Percentiles rank a stretch among this genome's conserved stretches.
phyloP scores from a whole-genome alignment of 345 rosid genomes.

The Pugionium dolabratum region DNA sequence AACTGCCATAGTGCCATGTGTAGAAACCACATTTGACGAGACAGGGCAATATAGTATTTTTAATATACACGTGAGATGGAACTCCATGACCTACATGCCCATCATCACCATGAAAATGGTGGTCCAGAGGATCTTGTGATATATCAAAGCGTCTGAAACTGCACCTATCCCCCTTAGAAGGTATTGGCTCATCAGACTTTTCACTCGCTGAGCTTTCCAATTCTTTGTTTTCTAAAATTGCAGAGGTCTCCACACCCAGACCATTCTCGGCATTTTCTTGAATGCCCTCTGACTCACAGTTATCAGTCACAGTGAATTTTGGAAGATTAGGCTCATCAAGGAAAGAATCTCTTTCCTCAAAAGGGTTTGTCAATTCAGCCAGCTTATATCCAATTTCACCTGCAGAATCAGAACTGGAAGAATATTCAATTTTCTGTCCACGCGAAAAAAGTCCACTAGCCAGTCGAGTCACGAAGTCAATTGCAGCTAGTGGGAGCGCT shows the following conservation, averaged over 20 bases:
- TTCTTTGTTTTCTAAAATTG: slow-evolving; percentile 41
- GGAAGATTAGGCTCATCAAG: slow-evolving; percentile 48
- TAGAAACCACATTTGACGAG: not conserved
- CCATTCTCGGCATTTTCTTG: slow-evolving; percentile 39
- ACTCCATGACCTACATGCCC: slow-evolving; percentile 56
- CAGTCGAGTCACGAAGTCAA: slow-evolving; percentile 77
- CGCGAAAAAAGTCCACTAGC: slow-evolving; percentile 87
- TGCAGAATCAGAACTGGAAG: slow-evolving; percentile 46
- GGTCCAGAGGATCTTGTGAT: slow-evolving; percentile 75
- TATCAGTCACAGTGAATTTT: slow-evolving; percentile 44
- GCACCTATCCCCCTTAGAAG: slow-evolving; percentile 44
- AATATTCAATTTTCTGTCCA: slow-evolving; percentile 56
- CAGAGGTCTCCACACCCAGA: slow-evolving; percentile 36
- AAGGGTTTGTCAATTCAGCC: slow-evolving; percentile 33
- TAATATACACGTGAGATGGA: not conserved
- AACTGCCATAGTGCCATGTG: not conserved
- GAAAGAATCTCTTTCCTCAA: slow-evolving; percentile 43
- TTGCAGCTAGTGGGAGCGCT: slow-evolving; percentile 83
- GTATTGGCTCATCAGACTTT: slow-evolving; percentile 41
- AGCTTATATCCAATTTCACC: slow-evolving; percentile 50
- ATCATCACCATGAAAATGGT: slow-evolving; percentile 64
- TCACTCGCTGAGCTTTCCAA: slow-evolving; percentile 45
- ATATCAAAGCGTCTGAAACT: slow-evolving; percentile 75
- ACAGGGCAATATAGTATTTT: slow-evolving; percentile 6
- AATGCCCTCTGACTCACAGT: slow-evolving; percentile 40